Conservation (phyloP, 2,329 filamentous ascomycete genomes). For the Penicillium sp. region DNA sequence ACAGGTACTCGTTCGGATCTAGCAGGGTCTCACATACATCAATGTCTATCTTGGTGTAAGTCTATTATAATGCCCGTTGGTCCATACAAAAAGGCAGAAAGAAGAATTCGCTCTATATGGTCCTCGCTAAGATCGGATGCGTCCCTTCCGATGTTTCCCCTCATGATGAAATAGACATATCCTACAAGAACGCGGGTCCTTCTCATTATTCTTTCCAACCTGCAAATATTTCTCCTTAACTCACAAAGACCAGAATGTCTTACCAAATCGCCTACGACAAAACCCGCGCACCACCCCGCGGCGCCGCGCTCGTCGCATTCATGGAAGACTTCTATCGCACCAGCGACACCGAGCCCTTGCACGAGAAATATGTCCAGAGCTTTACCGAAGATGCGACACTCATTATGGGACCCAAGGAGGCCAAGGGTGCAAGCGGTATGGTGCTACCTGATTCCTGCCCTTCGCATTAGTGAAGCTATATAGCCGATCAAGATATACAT, state of each 20-base stretch:
- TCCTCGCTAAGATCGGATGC: constrained; percentile 17
- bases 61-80: too few relatives aligned
- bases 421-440: constrained; percentile 27
- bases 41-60: neutral
- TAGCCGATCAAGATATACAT: neutral
- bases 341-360: constrained; percentile 29
- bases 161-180: constrained; percentile 9
- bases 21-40: neutral
- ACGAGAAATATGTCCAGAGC: constrained; percentile 29
- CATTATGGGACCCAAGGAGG: constrained; percentile 33
- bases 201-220: neutral
- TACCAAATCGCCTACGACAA: constrained; percentile 26
- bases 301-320: constrained; percentile 24
- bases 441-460: neutral
- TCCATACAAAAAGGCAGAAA: neutral
- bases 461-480: neutral
- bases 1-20: neutral
- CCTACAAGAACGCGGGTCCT: neutral
- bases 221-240: neutral
- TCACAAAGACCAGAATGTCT: constrained; percentile 21
- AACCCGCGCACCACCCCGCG: constrained; percentile 21
- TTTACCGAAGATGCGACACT: constrained; percentile 32
- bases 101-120: neutral
- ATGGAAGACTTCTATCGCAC: constrained; percentile 31
- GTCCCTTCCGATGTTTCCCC: constrained; percentile 13